These are phyloP conservation scores for Yamagishiella unicocca DNA, from an alignment of 139 green algal genomes.

Conservation along the genomic window DNA sequence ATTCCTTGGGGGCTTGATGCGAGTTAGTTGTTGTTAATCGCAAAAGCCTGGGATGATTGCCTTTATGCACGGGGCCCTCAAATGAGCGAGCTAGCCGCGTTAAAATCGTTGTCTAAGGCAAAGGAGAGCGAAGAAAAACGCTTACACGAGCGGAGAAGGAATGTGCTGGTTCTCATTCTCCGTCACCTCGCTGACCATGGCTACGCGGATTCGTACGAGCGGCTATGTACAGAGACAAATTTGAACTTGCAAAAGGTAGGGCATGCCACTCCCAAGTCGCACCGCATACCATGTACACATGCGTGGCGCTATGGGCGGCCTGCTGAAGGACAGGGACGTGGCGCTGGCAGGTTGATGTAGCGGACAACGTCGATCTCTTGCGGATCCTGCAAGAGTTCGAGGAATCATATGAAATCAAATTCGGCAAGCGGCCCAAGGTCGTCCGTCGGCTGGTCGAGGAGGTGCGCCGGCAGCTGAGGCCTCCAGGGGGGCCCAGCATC, in stretches of 20 bases:
- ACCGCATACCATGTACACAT: too few relatives aligned
- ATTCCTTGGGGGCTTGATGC: too few relatives aligned
- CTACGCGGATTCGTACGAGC: slow-evolving; percentile 67
- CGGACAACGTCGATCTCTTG: slow-evolving; percentile 77
- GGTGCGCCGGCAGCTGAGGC: too few relatives aligned
- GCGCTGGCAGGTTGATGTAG: slow-evolving; percentile 69
- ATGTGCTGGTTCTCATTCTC: slow-evolving; percentile 72
- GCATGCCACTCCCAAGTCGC: too few relatives aligned
- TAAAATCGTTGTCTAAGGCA: slow-evolving; percentile 26
- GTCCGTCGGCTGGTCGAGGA: slow-evolving; percentile 54
- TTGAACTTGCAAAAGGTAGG: slow-evolving; percentile 66
- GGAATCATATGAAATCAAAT: slow-evolving; percentile 72
- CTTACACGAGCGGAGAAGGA: slow-evolving; percentile 57
- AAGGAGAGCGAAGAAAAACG: slow-evolving; percentile 61
- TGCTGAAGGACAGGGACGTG: too few relatives aligned
- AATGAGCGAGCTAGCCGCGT: slow-evolving; percentile 40
- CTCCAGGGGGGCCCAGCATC: too few relatives aligned
- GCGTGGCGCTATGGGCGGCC: too few relatives aligned
- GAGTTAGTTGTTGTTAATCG: too few relatives aligned
- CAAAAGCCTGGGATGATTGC: too few relatives aligned
- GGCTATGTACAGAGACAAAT: slow-evolving; percentile 65
- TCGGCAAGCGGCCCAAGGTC: slow-evolving; percentile 71
- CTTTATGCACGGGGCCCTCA: too few relatives aligned
- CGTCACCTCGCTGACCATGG: slow-evolving; percentile 69
- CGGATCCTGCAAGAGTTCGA: slow-evolving; percentile 78